Evolutionary conservation across 352 stramenopile genomes (phyloP).

Genomic region (Paralagenidium karlingii): DNA sequence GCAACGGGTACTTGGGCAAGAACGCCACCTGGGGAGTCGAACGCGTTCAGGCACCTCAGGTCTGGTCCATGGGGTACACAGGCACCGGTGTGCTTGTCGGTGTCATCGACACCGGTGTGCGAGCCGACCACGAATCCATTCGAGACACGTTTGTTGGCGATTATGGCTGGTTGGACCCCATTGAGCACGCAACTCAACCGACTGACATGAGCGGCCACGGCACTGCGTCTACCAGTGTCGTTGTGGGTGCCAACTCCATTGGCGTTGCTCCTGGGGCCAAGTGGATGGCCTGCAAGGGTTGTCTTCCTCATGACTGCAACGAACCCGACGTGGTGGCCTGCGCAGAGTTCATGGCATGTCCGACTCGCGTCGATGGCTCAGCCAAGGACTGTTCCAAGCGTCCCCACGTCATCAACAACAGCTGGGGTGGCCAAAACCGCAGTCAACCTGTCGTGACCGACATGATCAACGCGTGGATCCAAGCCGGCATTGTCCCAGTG

Average conservation of each 20-base stretch:
- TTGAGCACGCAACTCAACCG: slow-evolving; percentile 13
- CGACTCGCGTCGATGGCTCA: slow-evolving; percentile 21
- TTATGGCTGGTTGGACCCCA: slow-evolving; percentile 50
- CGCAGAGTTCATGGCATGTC: slow-evolving; percentile 60
- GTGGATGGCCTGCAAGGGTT: slow-evolving; percentile 50
- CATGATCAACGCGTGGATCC: slow-evolving; percentile 27
- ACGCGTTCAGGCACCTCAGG: slow-evolving; percentile 5
- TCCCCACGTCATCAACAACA: slow-evolving; percentile 53
- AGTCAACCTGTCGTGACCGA: slow-evolving; percentile 29
- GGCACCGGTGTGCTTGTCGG: slow-evolving; percentile 38
- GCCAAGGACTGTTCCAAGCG: slow-evolving; percentile 30
- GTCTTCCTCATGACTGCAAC: slow-evolving; percentile 20
- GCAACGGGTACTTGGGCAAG: too few species aligned
- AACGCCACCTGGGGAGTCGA: slow-evolving; percentile 4
- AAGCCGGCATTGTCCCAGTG: slow-evolving; percentile 41
- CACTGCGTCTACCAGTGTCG: slow-evolving; percentile 32
- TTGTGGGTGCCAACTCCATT: slow-evolving; percentile 28
- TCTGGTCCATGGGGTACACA: slow-evolving; percentile 18
- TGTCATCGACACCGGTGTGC: slow-evolving; percentile 47
- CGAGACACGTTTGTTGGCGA: slow-evolving; percentile 18
- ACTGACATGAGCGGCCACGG: slow-evolving; percentile 41
- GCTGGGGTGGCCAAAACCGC: slow-evolving; percentile 28
- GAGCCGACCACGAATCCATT: slow-evolving; percentile 28
- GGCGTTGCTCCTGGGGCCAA: slow-evolving; percentile 32
- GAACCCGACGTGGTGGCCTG: slow-evolving; percentile 31